Conservation (phyloP, 371 early-diverging fungal species). For the Basidiobolus meristosporus region DNA sequence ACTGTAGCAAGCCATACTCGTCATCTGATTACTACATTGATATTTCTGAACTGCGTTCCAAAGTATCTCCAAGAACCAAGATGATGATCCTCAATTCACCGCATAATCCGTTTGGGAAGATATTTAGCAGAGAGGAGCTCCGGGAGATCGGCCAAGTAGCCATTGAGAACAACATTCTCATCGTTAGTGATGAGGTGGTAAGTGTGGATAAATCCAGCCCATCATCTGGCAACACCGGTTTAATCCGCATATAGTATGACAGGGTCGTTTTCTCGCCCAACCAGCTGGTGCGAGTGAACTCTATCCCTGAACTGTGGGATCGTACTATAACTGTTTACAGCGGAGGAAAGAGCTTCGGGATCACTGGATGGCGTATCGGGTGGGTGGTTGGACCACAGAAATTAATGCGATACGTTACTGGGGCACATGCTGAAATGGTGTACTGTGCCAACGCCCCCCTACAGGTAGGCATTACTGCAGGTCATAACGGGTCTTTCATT, state of each 20-base stretch:
- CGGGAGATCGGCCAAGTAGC: constrained; percentile 61
- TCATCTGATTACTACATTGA: constrained; percentile 71
- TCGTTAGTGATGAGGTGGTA: constrained; percentile 85
- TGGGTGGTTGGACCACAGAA: constrained; percentile 75
- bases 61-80: constrained; percentile 62
- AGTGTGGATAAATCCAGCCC: too few relatives aligned
- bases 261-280: constrained; percentile 60
- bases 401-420: constrained; percentile 50
- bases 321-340: constrained; percentile 88
- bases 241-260: constrained; percentile 39
- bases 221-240: too few relatives aligned
- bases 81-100: constrained; percentile 88
- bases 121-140: constrained; percentile 69
- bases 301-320: constrained; percentile 68
- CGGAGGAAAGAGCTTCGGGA: constrained; percentile 85
- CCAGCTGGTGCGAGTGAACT: constrained; percentile 55
- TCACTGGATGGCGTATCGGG: constrained; percentile 94
- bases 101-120: constrained; percentile 89
- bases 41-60: constrained; percentile 53
- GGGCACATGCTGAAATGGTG: constrained; percentile 78
- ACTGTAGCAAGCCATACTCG: constrained; percentile 17
- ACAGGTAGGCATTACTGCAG: constrained; percentile 21
- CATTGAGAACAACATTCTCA: constrained; percentile 59
- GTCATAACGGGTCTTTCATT: background rate
- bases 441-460: constrained; percentile 80